Conservation (phyloP, 768 basidiomycete genomes). For the Podaxis mareebaensis region DNA sequence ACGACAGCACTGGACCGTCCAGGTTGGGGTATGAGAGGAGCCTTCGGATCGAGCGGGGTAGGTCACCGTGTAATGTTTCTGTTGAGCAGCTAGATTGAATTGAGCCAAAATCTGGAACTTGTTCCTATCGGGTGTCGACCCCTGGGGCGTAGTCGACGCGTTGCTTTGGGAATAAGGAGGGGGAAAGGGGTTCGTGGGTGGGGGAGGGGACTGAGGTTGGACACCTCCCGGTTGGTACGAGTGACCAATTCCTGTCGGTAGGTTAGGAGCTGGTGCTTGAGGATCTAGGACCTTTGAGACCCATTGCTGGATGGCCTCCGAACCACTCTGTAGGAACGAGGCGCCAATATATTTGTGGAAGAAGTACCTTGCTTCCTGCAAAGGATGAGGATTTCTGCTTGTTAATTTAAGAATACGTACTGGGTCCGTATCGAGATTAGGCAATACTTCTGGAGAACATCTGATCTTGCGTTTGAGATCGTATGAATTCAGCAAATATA, state of each 20-base stretch:
- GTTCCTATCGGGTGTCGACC: conserved; percentile 18
- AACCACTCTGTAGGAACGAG: not conserved
- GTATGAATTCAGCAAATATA: not conserved
- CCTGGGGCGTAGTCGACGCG: not conserved
- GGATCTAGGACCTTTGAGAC: not conserved
- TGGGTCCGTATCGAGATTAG: not conserved
- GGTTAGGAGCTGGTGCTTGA: not conserved
- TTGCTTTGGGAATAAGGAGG: not conserved
- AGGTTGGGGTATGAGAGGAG: not conserved
- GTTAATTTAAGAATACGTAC: not conserved
- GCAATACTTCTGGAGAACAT: not conserved
- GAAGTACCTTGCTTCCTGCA: not conserved
- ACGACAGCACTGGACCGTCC: not conserved
- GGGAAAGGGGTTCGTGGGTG: not conserved
- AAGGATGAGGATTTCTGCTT: not conserved
- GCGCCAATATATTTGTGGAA: not conserved
- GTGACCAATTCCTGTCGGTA: not conserved
- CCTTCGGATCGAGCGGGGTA: conserved; percentile 50
- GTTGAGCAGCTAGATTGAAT: conserved; percentile 53
- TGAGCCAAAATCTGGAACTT: conserved; percentile 38
- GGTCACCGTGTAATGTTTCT: conserved; percentile 41
- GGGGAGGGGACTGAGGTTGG: not conserved
- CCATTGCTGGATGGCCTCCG: not conserved
- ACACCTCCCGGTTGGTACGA: not conserved
- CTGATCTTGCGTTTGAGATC: not conserved